Base-by-base conservation (phyloP, 2,329 filamentous ascomycete genomes). In the Neofusicoccum ribis region DNA sequence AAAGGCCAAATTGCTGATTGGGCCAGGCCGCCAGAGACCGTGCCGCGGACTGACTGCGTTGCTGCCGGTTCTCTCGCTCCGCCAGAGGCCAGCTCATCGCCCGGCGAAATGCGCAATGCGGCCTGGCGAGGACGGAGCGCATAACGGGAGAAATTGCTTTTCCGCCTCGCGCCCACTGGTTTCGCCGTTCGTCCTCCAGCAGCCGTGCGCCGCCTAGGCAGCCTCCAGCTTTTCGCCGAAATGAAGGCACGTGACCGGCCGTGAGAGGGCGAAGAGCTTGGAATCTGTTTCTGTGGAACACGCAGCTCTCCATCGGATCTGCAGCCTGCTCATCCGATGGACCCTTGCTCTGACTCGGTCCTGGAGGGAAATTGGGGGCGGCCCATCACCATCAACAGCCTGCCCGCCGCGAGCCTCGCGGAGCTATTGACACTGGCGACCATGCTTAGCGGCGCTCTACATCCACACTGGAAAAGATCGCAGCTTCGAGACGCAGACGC, bases 221-320 rank as follows among this genome's bases (percentile, higher is more conserved):
- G n/a, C 8, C 37, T 60, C 47, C 43, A 36, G n/a, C 8, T 60
- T 60, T 60, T 49, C 43, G 41, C 56, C 56, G 56, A 60, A 60
- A 60, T 60, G 41, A 47, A 60, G 5, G 31, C 56, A 60, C 56
- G 56, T 60, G 56, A 60, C 14, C 34, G 1, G 36, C 1, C 7
- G 23, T 27, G 20, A 23, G 9, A 12, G 39, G 56, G 43, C 56
- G 31, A 46, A 34, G 27, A 46, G 31, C 20, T 49, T 47, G 56
- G 43, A 46, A 37, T 47, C 56, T 37, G 41, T 34, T 20, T 60
- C 6, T n/a, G 31, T 60, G n/a, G 27, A 34, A 20, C 23, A 37
- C 23, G 37, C 39, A 44, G 31, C n/a, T 34, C 37, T 23, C 20
- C 36, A 23, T 46, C 54, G 39, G 54, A 59, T 59, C 54, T 59